These are phyloP conservation scores for Botryotinia convoluta DNA, from an alignment of 2,329 filamentous ascomycete genomes.

Conservation along the genomic window DNA sequence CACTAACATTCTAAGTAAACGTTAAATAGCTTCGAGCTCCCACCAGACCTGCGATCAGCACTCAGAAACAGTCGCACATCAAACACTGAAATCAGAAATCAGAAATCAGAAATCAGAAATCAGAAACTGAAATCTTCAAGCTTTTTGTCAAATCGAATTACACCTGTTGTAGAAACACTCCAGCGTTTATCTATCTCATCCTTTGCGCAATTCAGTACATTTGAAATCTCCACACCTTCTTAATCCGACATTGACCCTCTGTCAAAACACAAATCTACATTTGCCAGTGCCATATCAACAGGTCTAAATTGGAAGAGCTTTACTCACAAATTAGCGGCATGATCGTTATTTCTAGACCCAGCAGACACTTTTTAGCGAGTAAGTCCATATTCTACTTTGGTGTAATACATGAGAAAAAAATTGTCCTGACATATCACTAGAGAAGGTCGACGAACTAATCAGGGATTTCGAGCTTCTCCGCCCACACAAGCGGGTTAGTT, in stretches of 20 bases:
- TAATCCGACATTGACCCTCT: neutral
- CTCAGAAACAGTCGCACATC: neutral
- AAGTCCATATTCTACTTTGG: accelerated
- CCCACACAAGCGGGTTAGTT: too few relatives aligned
- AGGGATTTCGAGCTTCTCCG: neutral
- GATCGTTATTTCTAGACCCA: neutral
- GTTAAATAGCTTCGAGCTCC: neutral
- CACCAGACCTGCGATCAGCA: too few relatives aligned
- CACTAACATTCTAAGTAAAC: accelerated
- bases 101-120: too few relatives aligned
- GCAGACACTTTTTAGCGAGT: neutral
- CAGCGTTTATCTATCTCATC: too few relatives aligned
- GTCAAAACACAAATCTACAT: neutral
- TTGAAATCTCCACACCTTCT: too few relatives aligned
- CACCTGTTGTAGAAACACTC: too few relatives aligned
- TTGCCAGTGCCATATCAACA: neutral
- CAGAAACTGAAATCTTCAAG: too few relatives aligned
- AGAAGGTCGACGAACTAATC: neutral
- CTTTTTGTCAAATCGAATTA: too few relatives aligned
- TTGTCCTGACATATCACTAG: neutral
- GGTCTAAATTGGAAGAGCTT: neutral
- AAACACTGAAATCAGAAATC: too few relatives aligned
- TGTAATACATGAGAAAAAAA: neutral
- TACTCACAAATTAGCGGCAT: neutral
- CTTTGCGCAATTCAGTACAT: too few relatives aligned